Evolutionary conservation across 352 stramenopile species (phyloP), one percentile per base, ranked within the genome.

Genomic region (Pythium phragmiticola): DNA sequence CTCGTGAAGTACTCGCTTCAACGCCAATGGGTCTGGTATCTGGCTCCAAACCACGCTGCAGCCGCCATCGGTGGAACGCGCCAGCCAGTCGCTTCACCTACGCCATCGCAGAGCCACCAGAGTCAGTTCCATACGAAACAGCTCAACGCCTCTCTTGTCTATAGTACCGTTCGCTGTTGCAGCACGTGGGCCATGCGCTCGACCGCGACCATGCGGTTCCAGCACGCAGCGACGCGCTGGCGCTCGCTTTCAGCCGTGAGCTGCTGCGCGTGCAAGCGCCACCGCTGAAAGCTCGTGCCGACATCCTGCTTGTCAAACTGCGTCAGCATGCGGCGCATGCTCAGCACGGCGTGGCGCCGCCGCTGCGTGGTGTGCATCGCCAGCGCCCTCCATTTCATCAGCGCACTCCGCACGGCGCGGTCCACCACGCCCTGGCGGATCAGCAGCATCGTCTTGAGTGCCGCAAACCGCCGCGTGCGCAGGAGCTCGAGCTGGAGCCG

Each of bases 151-250:
- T 12, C 37, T 30, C 26, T 4, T 30, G 26, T 30, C 26, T 30
- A 9, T 23, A 23, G 26, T 71, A 88, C 81, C 59, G 63, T 70
- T 42, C 57, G 59, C 26, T 78, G 67, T 6, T 74, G 61, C 13
- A 87, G 54, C 45, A 90, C 64, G 41, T 82, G 71, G 23, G 55
- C 60, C 30, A 90, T 69, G 28, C 82, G 77, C 60, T 90, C 82
- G 26, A 84, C 76, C 4, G 77, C 82, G 9, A 89, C 68, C 75
- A 88, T 81, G 33, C 79, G 82, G 30, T 89, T 90, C 79, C 80
- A 88, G 56, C 77, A 88, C 17, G 61, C 70, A 16, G 84, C 72
- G 0, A 73, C 73, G 62, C 80, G 74, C 23, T 66, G 55, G 36
- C 85, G 77, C 19, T 80, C 78, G 21, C 45, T 63, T n/a, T 83